Conservation (phyloP, 768 basidiomycete species). For the Cubamyces lactineus region DNA sequence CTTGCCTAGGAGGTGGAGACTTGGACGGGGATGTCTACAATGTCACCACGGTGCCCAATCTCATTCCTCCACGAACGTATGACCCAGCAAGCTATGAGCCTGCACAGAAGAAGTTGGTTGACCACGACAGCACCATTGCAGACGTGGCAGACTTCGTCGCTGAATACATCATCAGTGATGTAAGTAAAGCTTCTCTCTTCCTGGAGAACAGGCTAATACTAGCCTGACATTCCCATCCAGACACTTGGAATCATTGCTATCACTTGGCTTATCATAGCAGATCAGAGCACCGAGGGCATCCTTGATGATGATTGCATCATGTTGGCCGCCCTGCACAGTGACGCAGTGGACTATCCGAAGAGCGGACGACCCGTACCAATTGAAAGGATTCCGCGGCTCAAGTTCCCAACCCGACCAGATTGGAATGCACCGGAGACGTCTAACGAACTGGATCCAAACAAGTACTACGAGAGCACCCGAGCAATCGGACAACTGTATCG, state of each 20-base stretch:
- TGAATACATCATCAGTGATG: constrained; percentile 70
- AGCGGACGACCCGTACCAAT: constrained; percentile 42
- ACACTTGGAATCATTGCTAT: constrained; percentile 63
- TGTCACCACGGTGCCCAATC: constrained; percentile 28
- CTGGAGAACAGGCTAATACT: background rate
- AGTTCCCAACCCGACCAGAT: constrained; percentile 50
- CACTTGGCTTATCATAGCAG: constrained; percentile 68
- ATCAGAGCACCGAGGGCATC: constrained; percentile 51
- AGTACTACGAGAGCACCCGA: constrained; percentile 54
- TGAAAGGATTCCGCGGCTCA: constrained; percentile 47
- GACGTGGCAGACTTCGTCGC: constrained; percentile 74
- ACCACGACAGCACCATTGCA: constrained; percentile 54
- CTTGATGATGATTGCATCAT: constrained; percentile 54
- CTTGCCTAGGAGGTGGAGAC: constrained; percentile 70
- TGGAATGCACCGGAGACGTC: constrained; percentile 69
- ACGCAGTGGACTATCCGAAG: constrained; percentile 72
- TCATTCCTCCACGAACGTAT: constrained; percentile 33
- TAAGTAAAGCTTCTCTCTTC: constrained; percentile 33
- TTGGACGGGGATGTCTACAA: constrained; percentile 50
- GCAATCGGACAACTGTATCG: constrained; percentile 69
- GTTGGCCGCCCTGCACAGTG: constrained; percentile 60
- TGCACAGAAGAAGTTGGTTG: constrained; percentile 48
- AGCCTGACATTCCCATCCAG: constrained; percentile 33
- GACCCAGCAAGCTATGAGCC: constrained; percentile 54
- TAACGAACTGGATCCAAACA: constrained; percentile 22